Evolutionary conservation across 495 filamentous ascomycete species (phyloP), one percentile per base, ranked within the genome.

Genomic region (Aspergillus homomorphus): DNA sequence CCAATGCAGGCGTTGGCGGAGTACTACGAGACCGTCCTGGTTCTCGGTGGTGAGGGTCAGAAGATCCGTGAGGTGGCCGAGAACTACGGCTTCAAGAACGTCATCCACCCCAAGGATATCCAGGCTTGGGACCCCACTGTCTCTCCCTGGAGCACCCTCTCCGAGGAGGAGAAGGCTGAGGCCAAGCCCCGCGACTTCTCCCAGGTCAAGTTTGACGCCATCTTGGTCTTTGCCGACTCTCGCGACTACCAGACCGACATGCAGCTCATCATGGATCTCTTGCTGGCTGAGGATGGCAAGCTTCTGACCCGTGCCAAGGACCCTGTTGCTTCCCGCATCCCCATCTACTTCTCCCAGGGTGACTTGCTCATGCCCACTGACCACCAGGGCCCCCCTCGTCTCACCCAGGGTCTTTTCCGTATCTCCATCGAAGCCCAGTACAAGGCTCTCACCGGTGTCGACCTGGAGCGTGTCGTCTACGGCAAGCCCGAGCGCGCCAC

Each of bases 1-100:
- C 92, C 92, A 42, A 96, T 97, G 88, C 84, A 88, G 62, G 90
- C 93, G 62, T 86, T 95, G 83, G 84, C 89, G 15, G 80, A 84
- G 70, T 87, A 87, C 68, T 94, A 92, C 75, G 77, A 85, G 22
- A 93, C 90, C 16, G 90, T 96, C 16, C 82, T 96, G 3, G 90
- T 96, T 19, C 83, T 91, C 42, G 91, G 91, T 68, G 91, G 91
- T 60, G 91, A 95, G 70, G 91, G 89, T 46, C 90, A 91, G 78
- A 94, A 90, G 71, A 92, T 91, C 74, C 85, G 91, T 30, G 75
- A 86, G 24, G 91, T 94, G 9, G 90, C 91, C 10, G 87, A 93
- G 71, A 86, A 84, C 65, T 96, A 96, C 68, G 90, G 91, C 28
- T 96, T 96, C 82, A 86, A 84, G 65, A 87, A 93, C 64, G 89